Conservation (phyloP, 805 yeast genomes). For the Huiozyma naganishii region DNA sequence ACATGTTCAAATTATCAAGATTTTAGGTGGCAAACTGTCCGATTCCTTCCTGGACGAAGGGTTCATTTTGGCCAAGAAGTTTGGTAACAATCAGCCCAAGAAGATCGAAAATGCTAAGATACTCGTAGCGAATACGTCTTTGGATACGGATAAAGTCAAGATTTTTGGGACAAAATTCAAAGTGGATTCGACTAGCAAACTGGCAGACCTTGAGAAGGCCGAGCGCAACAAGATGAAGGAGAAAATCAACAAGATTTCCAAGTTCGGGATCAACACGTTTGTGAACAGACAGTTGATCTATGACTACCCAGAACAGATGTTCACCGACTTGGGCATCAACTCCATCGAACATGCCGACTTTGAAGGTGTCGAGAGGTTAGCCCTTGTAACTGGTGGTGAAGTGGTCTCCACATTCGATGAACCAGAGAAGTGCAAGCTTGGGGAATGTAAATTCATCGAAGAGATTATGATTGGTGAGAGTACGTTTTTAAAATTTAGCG, state of each 20-base stretch:
- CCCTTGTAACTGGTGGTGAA: slow-evolving; percentile 96
- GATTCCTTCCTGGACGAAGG: slow-evolving; percentile 96
- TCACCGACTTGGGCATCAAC: slow-evolving; percentile 77
- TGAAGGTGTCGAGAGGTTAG: slow-evolving; percentile 93
- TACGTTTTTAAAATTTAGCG: slow-evolving; percentile 82
- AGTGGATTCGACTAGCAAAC: slow-evolving; percentile 87
- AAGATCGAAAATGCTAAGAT: slow-evolving; percentile 72
- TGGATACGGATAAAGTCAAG: slow-evolving; percentile 96
- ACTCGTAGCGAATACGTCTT: slow-evolving; percentile 86
- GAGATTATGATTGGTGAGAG: slow-evolving; percentile 92
- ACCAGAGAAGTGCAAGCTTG: slow-evolving; percentile 77
- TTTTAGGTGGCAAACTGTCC: slow-evolving; percentile 81
- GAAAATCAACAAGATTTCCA: slow-evolving; percentile 81
- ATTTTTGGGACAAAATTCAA: slow-evolving; percentile 96
- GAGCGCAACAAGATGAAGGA: slow-evolving; percentile 87
- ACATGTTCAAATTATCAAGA: slow-evolving; percentile 87
- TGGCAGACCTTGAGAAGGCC: slow-evolving; percentile 89
- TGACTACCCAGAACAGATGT: slow-evolving; percentile 95
- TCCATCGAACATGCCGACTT: slow-evolving; percentile 97
- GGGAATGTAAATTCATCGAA: slow-evolving; percentile 81
- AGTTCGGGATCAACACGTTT: slow-evolving; percentile 78
- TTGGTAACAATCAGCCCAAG: slow-evolving; percentile 92
- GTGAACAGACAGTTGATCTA: slow-evolving; percentile 94
- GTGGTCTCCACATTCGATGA: slow-evolving; percentile 93
- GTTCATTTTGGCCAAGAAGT: slow-evolving; percentile 79